Base-by-base conservation (phyloP, 2,329 filamentous ascomycete genomes). In the Onygenales sp. region DNA sequence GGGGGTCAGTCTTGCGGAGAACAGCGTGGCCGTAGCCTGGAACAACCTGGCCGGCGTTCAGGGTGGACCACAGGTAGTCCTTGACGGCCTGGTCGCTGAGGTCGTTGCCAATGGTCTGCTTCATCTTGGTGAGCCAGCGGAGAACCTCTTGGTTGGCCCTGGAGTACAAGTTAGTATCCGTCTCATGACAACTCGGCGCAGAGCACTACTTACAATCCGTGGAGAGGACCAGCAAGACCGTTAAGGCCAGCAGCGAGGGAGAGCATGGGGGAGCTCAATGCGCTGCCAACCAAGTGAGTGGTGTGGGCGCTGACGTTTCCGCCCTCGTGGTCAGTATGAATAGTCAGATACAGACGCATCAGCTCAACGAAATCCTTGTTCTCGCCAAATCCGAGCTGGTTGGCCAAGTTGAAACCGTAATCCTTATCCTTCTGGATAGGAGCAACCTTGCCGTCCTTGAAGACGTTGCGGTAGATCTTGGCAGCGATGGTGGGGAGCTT, bases 391-490 rank as follows among this genome's bases (percentile, higher is more conserved):
- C 93, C 93, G 66, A 98, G 89, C 84, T 95, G 90, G 85, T 97
- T 97, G 77, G 93, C 91, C 73, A 98, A 88, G 87, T 98, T 98
- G 88, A 86, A 98, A 66, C 86, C 83, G 81, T 96, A 98, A 73
- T 98, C 93, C 87, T 97, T 93, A 80, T 97, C 92, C 83, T 95
- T 94, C 82, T 97, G 86, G 73, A 95, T 83, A 53, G 90, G 74
- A 57, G 89, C 88, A 63, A 98, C 92, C 86, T 97, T 97, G 78
- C 93, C 93, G 70, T 95, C 93, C 85, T 97, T 96, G 89, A 95
- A 98, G 74, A 97, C 86, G 75, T 98, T 98, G 81, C 95, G 93
- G 86, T 98, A 98, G 83, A 98, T 98, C 79, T 90, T 89, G 60
- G 93, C 81, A 61, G 93, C 93, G 68, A 98, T 96, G 73, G 89